phyloP scores from a whole-genome alignment of 2,329 filamentous ascomycete species.

The Chaetomium sp. region DNA sequence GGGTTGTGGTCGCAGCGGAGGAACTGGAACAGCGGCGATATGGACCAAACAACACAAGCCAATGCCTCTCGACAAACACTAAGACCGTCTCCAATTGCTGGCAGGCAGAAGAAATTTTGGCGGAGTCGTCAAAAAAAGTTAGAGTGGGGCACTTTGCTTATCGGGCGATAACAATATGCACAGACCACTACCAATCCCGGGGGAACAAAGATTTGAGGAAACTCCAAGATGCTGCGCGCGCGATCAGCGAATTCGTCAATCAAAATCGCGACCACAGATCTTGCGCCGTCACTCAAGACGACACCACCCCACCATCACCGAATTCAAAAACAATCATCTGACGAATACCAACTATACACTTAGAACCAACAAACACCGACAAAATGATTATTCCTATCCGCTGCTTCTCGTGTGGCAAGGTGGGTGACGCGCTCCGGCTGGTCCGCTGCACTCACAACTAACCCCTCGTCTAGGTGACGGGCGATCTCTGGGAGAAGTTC shows the following conservation, averaged over 20 bases:
- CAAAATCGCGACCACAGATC: neutral
- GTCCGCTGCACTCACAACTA: slow-evolving; percentile 34
- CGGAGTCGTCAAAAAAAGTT: slow-evolving; percentile 35
- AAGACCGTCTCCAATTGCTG: slow-evolving; percentile 27
- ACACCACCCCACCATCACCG: neutral
- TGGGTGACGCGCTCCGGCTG: slow-evolving; percentile 46
- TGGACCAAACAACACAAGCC: slow-evolving; percentile 10
- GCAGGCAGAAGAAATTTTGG: slow-evolving; percentile 36
- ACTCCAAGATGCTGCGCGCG: neutral
- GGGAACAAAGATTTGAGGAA: slow-evolving; percentile 31
- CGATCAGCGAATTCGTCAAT: slow-evolving; percentile 3
- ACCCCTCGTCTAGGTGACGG: slow-evolving; percentile 71
- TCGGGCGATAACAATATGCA: slow-evolving; percentile 36
- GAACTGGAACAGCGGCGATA: neutral
- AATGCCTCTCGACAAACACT: slow-evolving; percentile 15
- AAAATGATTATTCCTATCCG: slow-evolving; percentile 98
- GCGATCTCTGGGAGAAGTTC: slow-evolving; percentile 97
- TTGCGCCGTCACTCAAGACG: neutral
- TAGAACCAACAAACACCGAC: slow-evolving; percentile 28
- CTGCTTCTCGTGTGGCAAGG: slow-evolving; percentile 99
- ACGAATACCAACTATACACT: neutral
- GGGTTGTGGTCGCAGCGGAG: neutral
- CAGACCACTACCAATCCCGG: slow-evolving; percentile 17
- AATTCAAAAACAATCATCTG: neutral
- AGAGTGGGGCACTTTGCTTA: slow-evolving; percentile 34